These are phyloP conservation scores for Venturia pyrina DNA, from an alignment of 2,329 filamentous ascomycete species.

Conservation along the genomic window DNA sequence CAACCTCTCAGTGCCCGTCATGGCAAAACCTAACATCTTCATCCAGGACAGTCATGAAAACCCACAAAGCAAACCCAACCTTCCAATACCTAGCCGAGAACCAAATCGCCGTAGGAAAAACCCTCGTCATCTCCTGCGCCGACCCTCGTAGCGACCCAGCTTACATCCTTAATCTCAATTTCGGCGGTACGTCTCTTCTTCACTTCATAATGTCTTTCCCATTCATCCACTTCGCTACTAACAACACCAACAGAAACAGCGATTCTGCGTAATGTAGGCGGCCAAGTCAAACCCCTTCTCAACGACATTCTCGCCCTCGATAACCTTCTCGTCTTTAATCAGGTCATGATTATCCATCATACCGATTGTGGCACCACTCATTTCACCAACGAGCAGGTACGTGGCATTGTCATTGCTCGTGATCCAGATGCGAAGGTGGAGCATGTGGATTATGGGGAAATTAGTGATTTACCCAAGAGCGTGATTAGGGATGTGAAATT, in stretches of 20 bases:
- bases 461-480: conserved; percentile 7
- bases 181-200: background rate
- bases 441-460: conserved; percentile 3
- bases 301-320: conserved; percentile 19
- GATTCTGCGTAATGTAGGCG: conserved; percentile 18
- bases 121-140: conserved; percentile 7
- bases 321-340: conserved; percentile 15
- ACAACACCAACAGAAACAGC: conserved; percentile 13
- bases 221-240: background rate
- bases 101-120: background rate
- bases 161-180: conserved; percentile 6
- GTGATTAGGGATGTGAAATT: background rate
- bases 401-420: background rate
- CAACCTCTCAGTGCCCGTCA: background rate
- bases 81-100: conserved; percentile 2
- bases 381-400: conserved; percentile 5
- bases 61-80: conserved; percentile 9
- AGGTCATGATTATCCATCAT: conserved; percentile 14
- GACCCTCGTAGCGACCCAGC: conserved; percentile 9
- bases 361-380: conserved; percentile 11
- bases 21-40: background rate
- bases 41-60: background rate
- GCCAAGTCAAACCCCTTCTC: conserved; percentile 17
- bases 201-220: background rate
- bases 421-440: background rate